Percentiles rank a stretch among this genome's conserved stretches.
Conservation (phyloP, 768 basidiomycete genomes). For the Ramaria sp. region DNA sequence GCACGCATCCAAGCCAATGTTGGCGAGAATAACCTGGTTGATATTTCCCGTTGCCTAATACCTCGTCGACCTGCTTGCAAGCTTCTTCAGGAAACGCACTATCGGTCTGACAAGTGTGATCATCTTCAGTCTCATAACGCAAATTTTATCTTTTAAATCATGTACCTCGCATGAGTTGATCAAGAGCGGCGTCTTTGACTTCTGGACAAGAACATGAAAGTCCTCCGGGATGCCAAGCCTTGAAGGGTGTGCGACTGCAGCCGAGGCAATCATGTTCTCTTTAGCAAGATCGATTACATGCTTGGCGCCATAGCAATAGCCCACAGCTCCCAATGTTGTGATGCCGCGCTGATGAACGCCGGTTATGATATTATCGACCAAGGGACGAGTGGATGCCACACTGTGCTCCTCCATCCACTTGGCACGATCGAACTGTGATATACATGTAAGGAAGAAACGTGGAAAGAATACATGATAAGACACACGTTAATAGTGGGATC, state of each 20-base stretch:
- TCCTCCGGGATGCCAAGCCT: constrained; percentile 6
- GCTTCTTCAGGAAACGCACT: constrained; percentile 6
- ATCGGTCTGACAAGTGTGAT: background rate
- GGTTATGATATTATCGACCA: constrained; percentile 15
- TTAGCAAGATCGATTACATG: constrained; percentile 14
- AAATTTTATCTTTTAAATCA: background rate
- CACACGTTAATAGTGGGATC: background rate
- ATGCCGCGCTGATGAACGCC: constrained; percentile 19
- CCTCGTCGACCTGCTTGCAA: constrained; percentile 4
- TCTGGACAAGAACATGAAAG: constrained; percentile 2
- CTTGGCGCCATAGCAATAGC: constrained; percentile 19
- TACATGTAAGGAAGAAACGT: background rate
- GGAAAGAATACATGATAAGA: background rate
- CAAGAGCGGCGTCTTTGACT: constrained; percentile 9
- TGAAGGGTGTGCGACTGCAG: constrained; percentile 10
- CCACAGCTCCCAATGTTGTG: constrained; percentile 14
- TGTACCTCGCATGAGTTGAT: constrained; percentile 12
- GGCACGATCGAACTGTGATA: constrained; percentile 12
- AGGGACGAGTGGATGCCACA: constrained; percentile 10
- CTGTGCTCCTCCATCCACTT: constrained; percentile 14
- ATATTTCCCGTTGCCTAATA: constrained; percentile 10
- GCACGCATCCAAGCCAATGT: constrained; percentile 19
- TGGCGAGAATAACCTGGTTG: constrained; percentile 10
- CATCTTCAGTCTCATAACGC: background rate
- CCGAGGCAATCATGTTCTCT: constrained; percentile 6